Base-by-base conservation (phyloP, 2,329 filamentous ascomycete species). In the Oidium heveae region DNA sequence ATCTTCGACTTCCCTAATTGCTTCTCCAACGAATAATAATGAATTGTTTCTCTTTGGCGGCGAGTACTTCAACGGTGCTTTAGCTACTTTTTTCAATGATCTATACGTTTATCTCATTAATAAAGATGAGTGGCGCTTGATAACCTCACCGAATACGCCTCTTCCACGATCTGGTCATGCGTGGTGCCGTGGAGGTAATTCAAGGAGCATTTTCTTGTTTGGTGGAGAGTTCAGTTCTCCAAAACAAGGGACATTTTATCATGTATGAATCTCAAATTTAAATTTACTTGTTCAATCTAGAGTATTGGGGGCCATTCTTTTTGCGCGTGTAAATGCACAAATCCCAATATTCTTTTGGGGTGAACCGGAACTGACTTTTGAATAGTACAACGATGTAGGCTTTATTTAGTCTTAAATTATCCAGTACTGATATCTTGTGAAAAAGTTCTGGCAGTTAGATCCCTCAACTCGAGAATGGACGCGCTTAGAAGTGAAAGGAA, bases 211-310 rank as follows among this genome's bases (percentile, higher is more conserved):
- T 54, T 98, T 94, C 66, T 71, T 98, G 16, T 96, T 96, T 64
- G 91, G 91, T 59, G 91, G 89, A 57, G 91, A 98, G 68, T 98
- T 98, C 67, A 93, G 85, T 56, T 89, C 83, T 32, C 91, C 91
- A 1, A 96, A 95, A 66, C 91, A 96, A 68, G 91, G 91, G 4
- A 96, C 89, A 0, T 98, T 98, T 64, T 95, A 98, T 67, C 91
- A 98, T 68, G 44, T 47, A 47, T 13, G 44, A 28, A 13, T 47
- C 22, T 47, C 22, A 18, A 18, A 41, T 15, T 18, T 18, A 15
- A 15, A 18, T 41, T 15, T 41, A 18, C 9, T 15, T 41, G 4
- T 10, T 15, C 18, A 41, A 18, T 6, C 18, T n/a, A 41, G 18
- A 41, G 37, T 41, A 10, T 41, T 18, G 15, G 18, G 3, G 18